These are phyloP conservation scores for Acrodontium crateriforme DNA, from an alignment of 2,329 filamentous ascomycete genomes.

Conservation along the genomic window DNA sequence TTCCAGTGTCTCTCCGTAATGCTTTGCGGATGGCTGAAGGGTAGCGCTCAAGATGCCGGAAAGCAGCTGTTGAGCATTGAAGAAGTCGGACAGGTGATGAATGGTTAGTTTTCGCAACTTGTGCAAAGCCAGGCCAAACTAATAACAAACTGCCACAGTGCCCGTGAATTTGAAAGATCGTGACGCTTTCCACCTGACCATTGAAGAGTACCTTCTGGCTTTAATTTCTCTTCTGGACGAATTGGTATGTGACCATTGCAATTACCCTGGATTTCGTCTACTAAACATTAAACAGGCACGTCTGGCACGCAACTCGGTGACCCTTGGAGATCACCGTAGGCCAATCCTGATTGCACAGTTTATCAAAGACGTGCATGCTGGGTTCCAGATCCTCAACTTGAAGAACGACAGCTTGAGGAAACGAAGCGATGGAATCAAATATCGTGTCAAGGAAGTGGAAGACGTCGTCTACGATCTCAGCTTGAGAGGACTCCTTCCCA, in stretches of 20 bases:
- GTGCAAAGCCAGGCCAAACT: background rate
- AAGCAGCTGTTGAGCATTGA: slow-evolving; percentile 71
- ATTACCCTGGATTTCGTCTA: background rate
- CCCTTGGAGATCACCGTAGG: slow-evolving; percentile 71
- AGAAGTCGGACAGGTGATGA: slow-evolving; percentile 65
- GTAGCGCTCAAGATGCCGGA: slow-evolving; percentile 44
- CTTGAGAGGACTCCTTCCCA: slow-evolving; percentile 53
- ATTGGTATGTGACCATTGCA: slow-evolving; percentile 37
- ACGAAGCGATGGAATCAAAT: slow-evolving; percentile 87
- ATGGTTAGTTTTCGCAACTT: slow-evolving; percentile 39
- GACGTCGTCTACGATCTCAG: slow-evolving; percentile 95
- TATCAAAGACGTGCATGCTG: slow-evolving; percentile 87
- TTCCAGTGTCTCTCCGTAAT: slow-evolving; percentile 42
- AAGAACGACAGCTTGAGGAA: slow-evolving; percentile 89
- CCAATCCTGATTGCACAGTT: slow-evolving; percentile 82
- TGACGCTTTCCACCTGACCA: slow-evolving; percentile 87
- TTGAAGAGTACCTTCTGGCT: slow-evolving; percentile 90
- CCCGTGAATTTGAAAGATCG: slow-evolving; percentile 81
- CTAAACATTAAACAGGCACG: slow-evolving; percentile 40
- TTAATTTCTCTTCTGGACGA: slow-evolving; percentile 82
- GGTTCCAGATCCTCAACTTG: slow-evolving; percentile 92
- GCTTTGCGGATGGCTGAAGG: slow-evolving; percentile 57
- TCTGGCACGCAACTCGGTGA: slow-evolving; percentile 87
- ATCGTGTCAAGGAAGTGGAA: slow-evolving; percentile 94
- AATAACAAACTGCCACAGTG: slow-evolving; percentile 37